Percentiles rank a stretch among this genome's conserved stretches.
Conservation (phyloP, 441 rosid genomes). For the Adansonia gregorii region DNA sequence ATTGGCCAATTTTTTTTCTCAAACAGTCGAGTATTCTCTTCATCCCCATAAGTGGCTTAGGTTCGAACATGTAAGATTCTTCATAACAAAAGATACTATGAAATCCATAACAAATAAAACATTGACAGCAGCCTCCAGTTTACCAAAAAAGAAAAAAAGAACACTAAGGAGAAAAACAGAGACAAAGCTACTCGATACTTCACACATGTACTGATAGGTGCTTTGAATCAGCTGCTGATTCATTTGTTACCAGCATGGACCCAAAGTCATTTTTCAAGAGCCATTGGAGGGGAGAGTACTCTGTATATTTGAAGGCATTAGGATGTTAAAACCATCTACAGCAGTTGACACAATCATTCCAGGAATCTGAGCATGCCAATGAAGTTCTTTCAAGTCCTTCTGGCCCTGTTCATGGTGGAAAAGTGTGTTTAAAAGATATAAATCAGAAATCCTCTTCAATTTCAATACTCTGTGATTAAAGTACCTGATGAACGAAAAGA, state of each 20-base stretch:
- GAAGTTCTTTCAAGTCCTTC: slow-evolving; percentile 90
- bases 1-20: background rate
- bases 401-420: slow-evolving; percentile 68
- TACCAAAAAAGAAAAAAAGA: background rate
- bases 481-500: slow-evolving; percentile 92
- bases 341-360: slow-evolving; percentile 93
- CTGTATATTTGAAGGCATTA: slow-evolving; percentile 95
- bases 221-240: background rate
- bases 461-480: background rate
- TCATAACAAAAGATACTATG: background rate
- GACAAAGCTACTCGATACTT: background rate
- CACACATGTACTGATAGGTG: background rate
- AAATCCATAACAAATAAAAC: background rate
- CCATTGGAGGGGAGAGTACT: slow-evolving; percentile 69
- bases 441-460: background rate
- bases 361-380: slow-evolving; percentile 89
- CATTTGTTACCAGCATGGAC: background rate
- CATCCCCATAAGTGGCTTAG: background rate
- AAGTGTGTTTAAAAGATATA: background rate
- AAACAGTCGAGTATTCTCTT: background rate
- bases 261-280: slow-evolving; percentile 34
- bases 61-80: background rate
- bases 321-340: slow-evolving; percentile 79
- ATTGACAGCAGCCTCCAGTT: no score
- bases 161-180: background rate